phyloP scores from a whole-genome alignment of 352 stramenopile genomes.

The Thraustochytrium striatum region DNA sequence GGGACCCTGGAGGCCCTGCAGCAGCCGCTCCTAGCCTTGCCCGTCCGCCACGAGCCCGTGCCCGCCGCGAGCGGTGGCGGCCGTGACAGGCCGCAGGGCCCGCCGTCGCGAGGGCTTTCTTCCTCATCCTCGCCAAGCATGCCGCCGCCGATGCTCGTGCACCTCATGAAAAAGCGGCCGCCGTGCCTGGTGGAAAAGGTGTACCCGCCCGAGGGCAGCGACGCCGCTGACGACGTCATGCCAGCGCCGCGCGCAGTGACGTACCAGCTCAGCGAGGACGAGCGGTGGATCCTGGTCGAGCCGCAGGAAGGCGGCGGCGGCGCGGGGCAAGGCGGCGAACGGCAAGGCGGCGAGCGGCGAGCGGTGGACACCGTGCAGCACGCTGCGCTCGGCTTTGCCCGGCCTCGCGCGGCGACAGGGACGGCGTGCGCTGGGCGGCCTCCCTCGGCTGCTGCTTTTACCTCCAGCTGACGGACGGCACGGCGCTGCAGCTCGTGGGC shows the following conservation, averaged over 20 bases:
- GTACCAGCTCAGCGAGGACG: slow-evolving; percentile 5
- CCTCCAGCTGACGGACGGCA: neutral
- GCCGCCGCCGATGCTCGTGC: too few relatives aligned
- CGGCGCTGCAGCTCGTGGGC: slow-evolving; percentile 1
- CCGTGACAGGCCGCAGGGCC: neutral
- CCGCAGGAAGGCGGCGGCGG: too few relatives aligned
- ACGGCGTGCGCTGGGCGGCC: neutral
- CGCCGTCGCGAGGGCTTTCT: too few relatives aligned
- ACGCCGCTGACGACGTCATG: neutral
- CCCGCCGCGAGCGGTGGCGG: neutral
- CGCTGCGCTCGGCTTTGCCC: neutral
- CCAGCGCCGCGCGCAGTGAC: neutral
- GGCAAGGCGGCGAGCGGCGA: neutral
- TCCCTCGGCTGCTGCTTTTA: slow-evolving; percentile 2
- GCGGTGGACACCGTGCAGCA: neutral
- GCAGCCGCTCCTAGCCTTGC: neutral
- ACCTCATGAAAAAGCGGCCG: neutral
- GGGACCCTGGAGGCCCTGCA: neutral
- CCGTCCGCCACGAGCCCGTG: neutral
- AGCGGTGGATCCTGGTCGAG: neutral
- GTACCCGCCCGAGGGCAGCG: neutral
- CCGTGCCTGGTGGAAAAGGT: neutral
- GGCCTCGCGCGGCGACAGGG: neutral
- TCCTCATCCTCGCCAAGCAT: too few relatives aligned
- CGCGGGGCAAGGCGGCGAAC: too few relatives aligned